Conservation (phyloP, 495 filamentous ascomycete species). For the Hyaloscypha variabilis region DNA sequence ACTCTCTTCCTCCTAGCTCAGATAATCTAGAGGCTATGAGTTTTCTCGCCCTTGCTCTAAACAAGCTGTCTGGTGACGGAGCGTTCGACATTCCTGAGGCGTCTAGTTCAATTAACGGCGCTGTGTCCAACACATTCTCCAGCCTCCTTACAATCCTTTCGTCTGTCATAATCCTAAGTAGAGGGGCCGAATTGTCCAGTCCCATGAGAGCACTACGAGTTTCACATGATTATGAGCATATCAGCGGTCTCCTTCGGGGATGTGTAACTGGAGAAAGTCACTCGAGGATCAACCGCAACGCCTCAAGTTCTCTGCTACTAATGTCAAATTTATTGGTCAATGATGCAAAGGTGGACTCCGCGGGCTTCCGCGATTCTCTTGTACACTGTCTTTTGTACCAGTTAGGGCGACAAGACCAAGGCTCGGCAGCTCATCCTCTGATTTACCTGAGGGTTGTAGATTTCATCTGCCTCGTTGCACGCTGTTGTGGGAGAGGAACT, state of each 20-base stretch:
- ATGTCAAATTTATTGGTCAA: slow-evolving; percentile 16
- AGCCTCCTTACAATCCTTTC: slow-evolving; percentile 40
- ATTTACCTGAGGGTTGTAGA: slow-evolving; percentile 31
- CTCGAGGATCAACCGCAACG: background rate
- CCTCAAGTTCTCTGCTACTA: slow-evolving; percentile 10
- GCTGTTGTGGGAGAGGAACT: slow-evolving; percentile 37
- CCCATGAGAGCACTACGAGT: background rate
- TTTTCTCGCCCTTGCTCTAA: slow-evolving; percentile 39
- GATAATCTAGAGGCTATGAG: slow-evolving; percentile 37
- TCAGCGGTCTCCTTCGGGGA: slow-evolving; percentile 15
- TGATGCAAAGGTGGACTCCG: background rate
- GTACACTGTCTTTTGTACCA: slow-evolving; percentile 5
- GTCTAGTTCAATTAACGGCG: slow-evolving; percentile 28
- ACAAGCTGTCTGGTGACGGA: slow-evolving; percentile 30
- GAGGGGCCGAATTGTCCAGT: slow-evolving; percentile 11
- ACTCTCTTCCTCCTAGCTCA: slow-evolving; percentile 33
- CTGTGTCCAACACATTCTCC: slow-evolving; percentile 35
- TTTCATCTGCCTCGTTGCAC: slow-evolving; percentile 39
- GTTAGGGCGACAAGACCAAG: background rate
- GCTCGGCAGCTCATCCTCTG: background rate
- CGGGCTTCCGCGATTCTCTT: background rate
- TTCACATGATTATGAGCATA: slow-evolving; percentile 10
- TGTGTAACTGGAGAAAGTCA: slow-evolving; percentile 3
- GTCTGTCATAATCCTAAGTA: slow-evolving; percentile 37
- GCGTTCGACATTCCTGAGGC: background rate